A percentile compares a stretch with the other conserved stretches of the same genome.
phyloP scores from a whole-genome alignment of 1,139 yeast species.

The Fermentozyma sake region DNA sequence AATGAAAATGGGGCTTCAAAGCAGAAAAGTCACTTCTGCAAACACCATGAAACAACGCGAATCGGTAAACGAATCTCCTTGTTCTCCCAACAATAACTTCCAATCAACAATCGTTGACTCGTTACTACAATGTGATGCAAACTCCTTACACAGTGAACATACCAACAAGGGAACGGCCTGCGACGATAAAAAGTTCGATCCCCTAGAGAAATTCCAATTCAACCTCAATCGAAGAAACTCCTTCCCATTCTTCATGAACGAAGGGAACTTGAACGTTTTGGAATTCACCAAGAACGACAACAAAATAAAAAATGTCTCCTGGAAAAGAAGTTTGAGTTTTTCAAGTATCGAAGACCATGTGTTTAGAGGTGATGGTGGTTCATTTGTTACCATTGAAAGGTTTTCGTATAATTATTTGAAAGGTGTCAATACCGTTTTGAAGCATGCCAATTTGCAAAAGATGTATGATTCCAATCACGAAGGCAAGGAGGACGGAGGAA shows the following conservation, averaged over 20 bases:
- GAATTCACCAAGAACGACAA: slow-evolving; percentile 16
- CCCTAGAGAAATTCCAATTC: too few relatives aligned
- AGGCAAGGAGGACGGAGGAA: neutral
- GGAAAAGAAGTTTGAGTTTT: slow-evolving; percentile 33
- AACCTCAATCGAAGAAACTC: slow-evolving; percentile 48
- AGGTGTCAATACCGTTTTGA: slow-evolving; percentile 16
- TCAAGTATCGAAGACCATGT: slow-evolving; percentile 38
- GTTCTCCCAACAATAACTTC: too few relatives aligned
- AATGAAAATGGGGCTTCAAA: slow-evolving; percentile 35
- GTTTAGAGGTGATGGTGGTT: slow-evolving; percentile 5
- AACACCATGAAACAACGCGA: neutral
- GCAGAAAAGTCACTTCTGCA: slow-evolving; percentile 9
- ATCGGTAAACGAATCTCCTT: too few relatives aligned
- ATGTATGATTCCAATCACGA: slow-evolving; percentile 4
- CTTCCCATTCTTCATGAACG: slow-evolving; percentile 27
- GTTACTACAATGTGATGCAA: too few relatives aligned
- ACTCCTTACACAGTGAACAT: too few relatives aligned
- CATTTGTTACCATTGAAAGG: slow-evolving; percentile 19
- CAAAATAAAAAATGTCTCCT: neutral
- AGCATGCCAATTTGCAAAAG: slow-evolving; percentile 9
- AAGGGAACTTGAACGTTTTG: slow-evolving; percentile 28
- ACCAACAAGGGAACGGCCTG: too few relatives aligned
- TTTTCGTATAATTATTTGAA: slow-evolving; percentile 20
- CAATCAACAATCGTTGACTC: slow-evolving; percentile 5
- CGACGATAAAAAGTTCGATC: too few relatives aligned